Conservation (phyloP, 345 rosid species). For the Camelina laxa region DNA sequence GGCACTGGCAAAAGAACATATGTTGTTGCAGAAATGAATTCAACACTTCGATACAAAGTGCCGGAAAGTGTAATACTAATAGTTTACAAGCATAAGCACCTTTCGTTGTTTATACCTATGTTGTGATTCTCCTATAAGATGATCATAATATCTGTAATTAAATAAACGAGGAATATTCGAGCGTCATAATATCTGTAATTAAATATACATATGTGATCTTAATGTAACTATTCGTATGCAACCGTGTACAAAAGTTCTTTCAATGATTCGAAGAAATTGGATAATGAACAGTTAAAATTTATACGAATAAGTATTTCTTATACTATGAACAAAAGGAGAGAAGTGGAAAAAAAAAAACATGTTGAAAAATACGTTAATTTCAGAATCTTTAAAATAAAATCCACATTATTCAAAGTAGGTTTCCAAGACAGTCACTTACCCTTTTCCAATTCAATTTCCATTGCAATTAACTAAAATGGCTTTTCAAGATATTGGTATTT, state of each 20-base stretch:
- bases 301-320: not conserved
- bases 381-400: too few relatives aligned
- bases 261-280: too few relatives aligned
- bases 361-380: too few relatives aligned
- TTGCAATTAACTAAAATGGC: not conserved
- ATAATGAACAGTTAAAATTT: too few relatives aligned
- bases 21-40: too few relatives aligned
- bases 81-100: not conserved
- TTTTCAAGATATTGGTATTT: not conserved
- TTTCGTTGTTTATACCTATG: slow-evolving; percentile 2
- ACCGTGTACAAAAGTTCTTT: too few relatives aligned
- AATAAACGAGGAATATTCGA: not conserved
- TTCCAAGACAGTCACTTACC: not conserved
- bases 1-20: too few relatives aligned
- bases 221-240: too few relatives aligned
- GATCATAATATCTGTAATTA: slow-evolving; percentile 5
- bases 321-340: not conserved
- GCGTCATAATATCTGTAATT: too few relatives aligned
- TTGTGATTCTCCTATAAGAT: slow-evolving; percentile 13
- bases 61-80: too few relatives aligned
- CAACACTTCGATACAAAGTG: too few relatives aligned
- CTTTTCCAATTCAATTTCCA: not conserved
- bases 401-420: not conserved
- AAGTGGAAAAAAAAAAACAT: not conserved
- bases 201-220: too few relatives aligned